phyloP scores from a whole-genome alignment of 495 filamentous ascomycete species.

The Jackrogersella minutella region DNA sequence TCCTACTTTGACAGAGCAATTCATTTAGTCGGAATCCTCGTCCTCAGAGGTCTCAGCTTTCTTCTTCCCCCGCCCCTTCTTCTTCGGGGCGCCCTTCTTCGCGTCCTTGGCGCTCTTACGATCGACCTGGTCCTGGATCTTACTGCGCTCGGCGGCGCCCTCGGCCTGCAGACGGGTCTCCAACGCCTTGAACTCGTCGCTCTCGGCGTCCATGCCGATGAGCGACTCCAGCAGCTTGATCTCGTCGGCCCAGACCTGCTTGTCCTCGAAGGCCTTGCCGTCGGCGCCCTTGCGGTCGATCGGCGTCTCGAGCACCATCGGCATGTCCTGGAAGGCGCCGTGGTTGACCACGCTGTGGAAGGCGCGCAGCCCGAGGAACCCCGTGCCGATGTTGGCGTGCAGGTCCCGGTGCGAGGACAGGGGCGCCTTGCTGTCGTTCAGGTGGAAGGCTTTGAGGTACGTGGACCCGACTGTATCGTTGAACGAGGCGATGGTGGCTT shows the following conservation, averaged over 20 bases:
- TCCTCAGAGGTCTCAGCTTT: conserved; percentile 46
- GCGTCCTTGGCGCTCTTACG: conserved; percentile 66
- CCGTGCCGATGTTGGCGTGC: conserved; percentile 93
- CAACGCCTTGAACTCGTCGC: conserved; percentile 69
- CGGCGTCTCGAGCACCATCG: conserved; percentile 94
- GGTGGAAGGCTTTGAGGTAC: conserved; percentile 84
- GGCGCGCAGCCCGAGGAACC: conserved; percentile 86
- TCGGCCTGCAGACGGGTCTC: conserved; percentile 70
- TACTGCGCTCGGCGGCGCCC: conserved; percentile 73
- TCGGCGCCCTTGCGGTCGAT: conserved; percentile 71
- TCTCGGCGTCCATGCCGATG: conserved; percentile 80
- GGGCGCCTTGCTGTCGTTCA: conserved; percentile 95
- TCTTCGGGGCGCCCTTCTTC: conserved; percentile 53
- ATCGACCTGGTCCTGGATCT: conserved; percentile 78
- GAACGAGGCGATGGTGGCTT: conserved; percentile 75
- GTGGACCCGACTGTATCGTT: conserved; percentile 78
- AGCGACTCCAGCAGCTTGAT: conserved; percentile 89
- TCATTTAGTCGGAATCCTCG: conserved; percentile 48
- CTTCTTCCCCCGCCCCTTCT: conserved; percentile 41
- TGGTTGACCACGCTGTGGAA: conserved; percentile 94
- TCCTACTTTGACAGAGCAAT: neutral
- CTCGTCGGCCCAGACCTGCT: conserved; percentile 80
- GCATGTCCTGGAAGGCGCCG: conserved; percentile 74
- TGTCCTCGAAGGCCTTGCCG: conserved; percentile 71
- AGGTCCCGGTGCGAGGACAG: conserved; percentile 79